phyloP scores from a whole-genome alignment of 352 stramenopile genomes.

The Aphanomyces euteiches region DNA sequence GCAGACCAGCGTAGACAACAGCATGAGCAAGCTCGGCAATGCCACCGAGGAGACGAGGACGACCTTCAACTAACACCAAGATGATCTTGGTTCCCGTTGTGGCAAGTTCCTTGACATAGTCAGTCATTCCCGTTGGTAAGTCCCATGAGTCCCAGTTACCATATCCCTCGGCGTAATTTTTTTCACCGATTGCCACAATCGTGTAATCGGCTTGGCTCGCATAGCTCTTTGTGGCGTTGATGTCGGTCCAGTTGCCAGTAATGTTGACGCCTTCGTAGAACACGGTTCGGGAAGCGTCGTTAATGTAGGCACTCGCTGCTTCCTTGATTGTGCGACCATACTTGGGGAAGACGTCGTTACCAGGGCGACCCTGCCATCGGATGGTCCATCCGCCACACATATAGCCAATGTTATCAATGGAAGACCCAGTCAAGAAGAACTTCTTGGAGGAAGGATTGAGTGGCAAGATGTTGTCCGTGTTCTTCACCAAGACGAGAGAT shows the following conservation, averaged over 20 bases:
- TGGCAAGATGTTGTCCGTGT: no score
- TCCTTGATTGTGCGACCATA: constrained; percentile 58
- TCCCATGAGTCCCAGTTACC: constrained; percentile 77
- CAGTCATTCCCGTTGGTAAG: constrained; percentile 58
- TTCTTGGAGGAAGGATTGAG: no score
- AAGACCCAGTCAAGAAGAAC: no score
- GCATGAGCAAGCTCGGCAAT: constrained; percentile 57
- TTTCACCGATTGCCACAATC: constrained; percentile 74
- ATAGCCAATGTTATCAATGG: no score
- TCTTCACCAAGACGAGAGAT: no score
- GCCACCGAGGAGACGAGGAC: constrained; percentile 64
- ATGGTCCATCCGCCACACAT: no score
- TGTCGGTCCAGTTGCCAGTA: constrained; percentile 54
- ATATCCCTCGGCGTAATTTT: constrained; percentile 71
- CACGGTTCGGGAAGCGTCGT: constrained; percentile 18
- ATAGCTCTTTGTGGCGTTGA: constrained; percentile 47
- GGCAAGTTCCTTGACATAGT: constrained; percentile 62
- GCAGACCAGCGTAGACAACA: constrained; percentile 72
- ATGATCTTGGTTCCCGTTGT: constrained; percentile 70
- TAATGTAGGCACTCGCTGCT: constrained; percentile 36
- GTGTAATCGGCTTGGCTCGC: constrained; percentile 53
- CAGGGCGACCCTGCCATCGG: no score
- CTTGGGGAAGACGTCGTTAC: no score
- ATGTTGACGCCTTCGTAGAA: constrained; percentile 42
- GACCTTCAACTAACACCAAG: constrained; percentile 70